Evolutionary conservation across 75 land plant species (phyloP).

Genomic region (Isoetes taiwanensis): DNA sequence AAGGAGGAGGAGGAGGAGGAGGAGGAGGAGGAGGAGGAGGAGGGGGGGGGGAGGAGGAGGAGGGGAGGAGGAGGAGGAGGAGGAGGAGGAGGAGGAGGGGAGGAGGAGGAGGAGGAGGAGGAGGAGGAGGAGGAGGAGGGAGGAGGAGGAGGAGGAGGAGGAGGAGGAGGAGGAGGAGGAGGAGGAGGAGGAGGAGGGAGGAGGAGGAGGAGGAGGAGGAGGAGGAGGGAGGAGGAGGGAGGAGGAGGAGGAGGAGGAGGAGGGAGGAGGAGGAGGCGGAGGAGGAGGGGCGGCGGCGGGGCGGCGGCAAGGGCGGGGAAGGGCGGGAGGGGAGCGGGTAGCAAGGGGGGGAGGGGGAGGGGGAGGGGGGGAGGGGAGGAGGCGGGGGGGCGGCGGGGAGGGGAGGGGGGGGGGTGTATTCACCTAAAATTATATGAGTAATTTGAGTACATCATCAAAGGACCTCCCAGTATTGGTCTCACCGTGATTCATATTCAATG

Average conservation of each 20-base stretch:
- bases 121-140: background rate
- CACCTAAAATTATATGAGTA: no score
- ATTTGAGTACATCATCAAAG: no score
- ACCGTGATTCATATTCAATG: no score
- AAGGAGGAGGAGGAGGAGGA: slow-evolving; percentile 2
- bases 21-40: slow-evolving; percentile 5
- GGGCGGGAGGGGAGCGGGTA: background rate
- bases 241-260: slow-evolving; percentile 12
- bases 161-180: background rate
- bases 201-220: slow-evolving; percentile 20
- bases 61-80: slow-evolving; percentile 1
- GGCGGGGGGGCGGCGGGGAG: slow-evolving; percentile 10
- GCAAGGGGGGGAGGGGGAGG: background rate
- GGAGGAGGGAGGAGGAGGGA: slow-evolving; percentile 13
- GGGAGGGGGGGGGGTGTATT: slow-evolving; percentile 8
- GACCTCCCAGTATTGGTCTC: no score
- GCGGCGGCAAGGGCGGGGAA: background rate
- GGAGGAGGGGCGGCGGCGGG: background rate
- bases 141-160: background rate
- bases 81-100: background rate
- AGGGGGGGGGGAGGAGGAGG: slow-evolving; percentile 2
- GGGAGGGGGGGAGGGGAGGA: slow-evolving; percentile 14
- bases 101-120: background rate
- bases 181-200: slow-evolving; percentile 7
- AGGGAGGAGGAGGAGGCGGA: background rate